Base-by-base conservation (phyloP, 2,329 filamentous ascomycete genomes). In the Arthroderma sp. region DNA sequence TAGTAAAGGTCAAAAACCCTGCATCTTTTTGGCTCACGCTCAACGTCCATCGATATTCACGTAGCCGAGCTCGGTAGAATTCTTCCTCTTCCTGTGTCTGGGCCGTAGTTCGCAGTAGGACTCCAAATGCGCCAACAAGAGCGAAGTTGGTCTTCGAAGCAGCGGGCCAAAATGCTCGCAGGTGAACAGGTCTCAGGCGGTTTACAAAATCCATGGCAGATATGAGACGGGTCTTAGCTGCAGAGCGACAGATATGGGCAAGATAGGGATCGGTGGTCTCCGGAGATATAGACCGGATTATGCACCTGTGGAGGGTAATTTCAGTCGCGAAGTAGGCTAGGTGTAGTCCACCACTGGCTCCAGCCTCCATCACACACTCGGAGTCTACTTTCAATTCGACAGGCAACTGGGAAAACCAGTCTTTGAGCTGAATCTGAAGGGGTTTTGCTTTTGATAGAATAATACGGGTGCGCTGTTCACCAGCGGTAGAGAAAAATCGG, bases 201-300 rank as follows among this genome's bases (percentile, higher is more conserved):
- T 96, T 96, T 65, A 95, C 90, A 71, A 96, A 95, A 70, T 97
- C 91, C 87, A 97, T 95, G 62, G 91, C 90, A 21, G 88, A 94
- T 67, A 96, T 95, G 35, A 97, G 80, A 4, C 91, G 86, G 0
- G 91, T 94, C 71, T 96, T 96, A 56, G 91, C 91, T 2, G 91
- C 91, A 58, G 86, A 91, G 56, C 91, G 89, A 72, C 91, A 95
- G 64, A 96, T 95, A 71, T 94, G 88, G 57, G 90, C 81, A 54
- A 95, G 83, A 65, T 96, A 95, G 0, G 85, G 81, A 67, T 95
- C 88, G 39, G 84, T 66, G 37, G 71, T 73, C 19, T 74, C 77
- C 2, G 76, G 71, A 56, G 68, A 77, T 43, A 96, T 78, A 1
- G 89, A 91, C 55, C 90, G 85, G 59, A 96, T 88, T 66, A 95